These are phyloP conservation scores for Wickerhamiella nectarea DNA, from an alignment of 805 yeast genomes.

Conservation along the genomic window DNA sequence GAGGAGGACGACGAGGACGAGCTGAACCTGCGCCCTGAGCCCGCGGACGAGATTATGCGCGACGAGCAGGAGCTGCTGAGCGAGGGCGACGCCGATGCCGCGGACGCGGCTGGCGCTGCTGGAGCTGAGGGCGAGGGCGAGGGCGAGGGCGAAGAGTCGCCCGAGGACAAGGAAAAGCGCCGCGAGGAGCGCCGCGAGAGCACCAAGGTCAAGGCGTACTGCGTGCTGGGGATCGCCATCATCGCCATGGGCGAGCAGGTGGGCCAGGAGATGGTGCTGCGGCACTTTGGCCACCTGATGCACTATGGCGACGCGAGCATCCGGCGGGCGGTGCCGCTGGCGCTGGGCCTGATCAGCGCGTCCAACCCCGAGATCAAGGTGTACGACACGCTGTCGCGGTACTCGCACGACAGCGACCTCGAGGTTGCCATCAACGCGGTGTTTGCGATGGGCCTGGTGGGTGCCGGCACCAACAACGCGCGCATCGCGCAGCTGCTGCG, in stretches of 20 bases:
- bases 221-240: constrained; percentile 86
- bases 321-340: constrained; percentile 89
- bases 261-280: constrained; percentile 93
- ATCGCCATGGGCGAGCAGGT: constrained; percentile 97
- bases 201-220: constrained; percentile 61
- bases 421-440: constrained; percentile 92
- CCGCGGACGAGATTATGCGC: constrained; percentile 20
- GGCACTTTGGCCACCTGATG: constrained; percentile 95
- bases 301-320: constrained; percentile 90
- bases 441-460: constrained; percentile 93
- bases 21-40: constrained; percentile 2
- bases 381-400: constrained; percentile 88
- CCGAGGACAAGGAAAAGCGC: constrained; percentile 22
- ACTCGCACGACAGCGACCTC: constrained; percentile 88
- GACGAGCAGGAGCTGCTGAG: constrained; percentile 23
- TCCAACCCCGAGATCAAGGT: constrained; percentile 95
- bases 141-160: constrained; percentile 8
- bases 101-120: constrained; percentile 5
- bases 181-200: constrained; percentile 23
- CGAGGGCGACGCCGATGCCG: constrained; percentile 12
- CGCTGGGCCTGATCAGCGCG: constrained; percentile 90
- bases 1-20: constrained; percentile 34
- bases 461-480: constrained; percentile 98
- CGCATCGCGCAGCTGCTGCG: constrained; percentile 90
- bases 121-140: background rate